Percentiles rank a stretch among this genome's conserved stretches.
These are phyloP conservation scores for Ophiognomonia clavigignenti-juglandacearum DNA, from an alignment of 2,329 filamentous ascomycete species.

Conservation along the genomic window DNA sequence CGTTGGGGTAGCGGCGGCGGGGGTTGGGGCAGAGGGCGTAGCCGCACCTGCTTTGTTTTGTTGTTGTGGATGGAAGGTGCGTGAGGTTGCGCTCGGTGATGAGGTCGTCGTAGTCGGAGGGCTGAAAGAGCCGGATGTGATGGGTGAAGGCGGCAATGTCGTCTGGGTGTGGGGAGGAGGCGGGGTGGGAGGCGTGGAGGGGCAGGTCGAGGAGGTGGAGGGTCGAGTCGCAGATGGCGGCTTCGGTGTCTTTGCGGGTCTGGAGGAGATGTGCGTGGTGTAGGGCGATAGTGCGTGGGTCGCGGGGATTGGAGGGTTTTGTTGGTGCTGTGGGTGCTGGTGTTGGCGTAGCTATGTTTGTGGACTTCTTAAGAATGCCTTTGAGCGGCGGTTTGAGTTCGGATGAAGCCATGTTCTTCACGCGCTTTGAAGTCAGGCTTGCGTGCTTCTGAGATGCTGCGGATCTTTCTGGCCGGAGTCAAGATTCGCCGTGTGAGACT, in stretches of 20 bases:
- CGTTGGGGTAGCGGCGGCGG: slow-evolving; percentile 50
- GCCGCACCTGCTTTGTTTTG: slow-evolving; percentile 64
- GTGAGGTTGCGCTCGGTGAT: slow-evolving; percentile 86
- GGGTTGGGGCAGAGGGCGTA: slow-evolving; percentile 72
- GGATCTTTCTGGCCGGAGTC: too few species aligned
- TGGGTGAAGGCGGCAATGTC: slow-evolving; percentile 64
- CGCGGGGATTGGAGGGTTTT: slow-evolving; percentile 33
- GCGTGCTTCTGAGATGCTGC: too few species aligned
- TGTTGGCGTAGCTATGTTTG: slow-evolving; percentile 35
- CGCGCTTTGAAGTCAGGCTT: too few species aligned
- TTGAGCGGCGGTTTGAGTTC: too few species aligned
- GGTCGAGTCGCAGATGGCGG: slow-evolving; percentile 66
- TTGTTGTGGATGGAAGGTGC: slow-evolving; percentile 39
- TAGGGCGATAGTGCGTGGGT: slow-evolving; percentile 59
- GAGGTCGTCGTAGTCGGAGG: slow-evolving; percentile 82
- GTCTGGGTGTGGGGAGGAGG: slow-evolving; percentile 46
- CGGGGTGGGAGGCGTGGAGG: slow-evolving; percentile 28
- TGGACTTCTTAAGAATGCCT: slow-evolving; percentile 58
- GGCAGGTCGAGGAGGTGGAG: slow-evolving; percentile 65
- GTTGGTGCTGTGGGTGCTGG: slow-evolving; percentile 23
- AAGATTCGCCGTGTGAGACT: too few species aligned
- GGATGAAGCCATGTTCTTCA: too few species aligned
- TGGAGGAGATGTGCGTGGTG: slow-evolving; percentile 81
- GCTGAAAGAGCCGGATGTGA: slow-evolving; percentile 70
- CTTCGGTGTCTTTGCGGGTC: slow-evolving; percentile 73